A percentile compares a stretch with the other conserved stretches of the same genome.
Evolutionary conservation across 345 rosid genomes (phyloP).

Genomic region (Eucalyptus urophylla): DNA sequence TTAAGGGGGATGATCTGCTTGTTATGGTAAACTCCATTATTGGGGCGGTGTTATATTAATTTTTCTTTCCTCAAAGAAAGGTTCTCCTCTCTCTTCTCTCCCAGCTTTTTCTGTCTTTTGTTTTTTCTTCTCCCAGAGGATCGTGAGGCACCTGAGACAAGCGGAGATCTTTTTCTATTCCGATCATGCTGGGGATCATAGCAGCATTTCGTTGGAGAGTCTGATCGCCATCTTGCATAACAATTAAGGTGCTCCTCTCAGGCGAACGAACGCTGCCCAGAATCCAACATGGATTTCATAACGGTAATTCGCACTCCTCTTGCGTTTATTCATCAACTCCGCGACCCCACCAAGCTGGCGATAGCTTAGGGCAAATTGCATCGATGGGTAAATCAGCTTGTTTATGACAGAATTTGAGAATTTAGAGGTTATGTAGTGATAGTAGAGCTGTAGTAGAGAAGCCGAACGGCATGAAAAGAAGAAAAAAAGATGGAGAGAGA

Average conservation of each 20-base stretch:
- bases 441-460: not conserved
- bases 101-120: not conserved
- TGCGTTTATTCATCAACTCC: not conserved
- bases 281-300: not conserved
- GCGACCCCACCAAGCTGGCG: not conserved
- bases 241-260: not conserved
- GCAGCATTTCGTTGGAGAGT: not conserved
- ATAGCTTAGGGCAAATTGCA: not conserved
- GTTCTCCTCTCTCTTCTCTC: not conserved
- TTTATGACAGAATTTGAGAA: not conserved
- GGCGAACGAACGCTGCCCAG: not conserved
- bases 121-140: not conserved
- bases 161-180: not conserved
- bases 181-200: not conserved
- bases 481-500: no score
- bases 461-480: not conserved
- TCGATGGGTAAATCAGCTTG: not conserved
- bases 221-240: not conserved
- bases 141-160: not conserved
- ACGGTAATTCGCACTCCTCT: not conserved
- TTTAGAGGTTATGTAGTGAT: not conserved
- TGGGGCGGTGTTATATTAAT: not conserved
- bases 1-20: not conserved
- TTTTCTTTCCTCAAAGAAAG: not conserved
- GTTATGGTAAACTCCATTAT: not conserved